Base-by-base conservation (phyloP, 2,329 filamentous ascomycete genomes). In the Phaeosphaeria sp. region DNA sequence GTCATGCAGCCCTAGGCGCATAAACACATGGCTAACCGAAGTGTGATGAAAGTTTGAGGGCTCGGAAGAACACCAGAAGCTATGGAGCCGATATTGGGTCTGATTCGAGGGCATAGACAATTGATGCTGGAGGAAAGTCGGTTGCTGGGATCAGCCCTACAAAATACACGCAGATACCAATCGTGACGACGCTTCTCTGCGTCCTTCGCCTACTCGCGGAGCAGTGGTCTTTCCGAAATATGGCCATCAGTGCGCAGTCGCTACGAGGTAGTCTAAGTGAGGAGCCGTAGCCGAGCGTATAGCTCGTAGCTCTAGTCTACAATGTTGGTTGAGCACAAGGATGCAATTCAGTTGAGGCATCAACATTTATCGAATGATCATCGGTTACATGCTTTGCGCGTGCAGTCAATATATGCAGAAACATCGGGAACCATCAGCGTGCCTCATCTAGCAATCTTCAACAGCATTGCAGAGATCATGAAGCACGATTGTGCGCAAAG, bases 11-110 rank as follows among this genome's bases (percentile, higher is more conserved):
- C 41, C 41, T 49, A 42, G 39, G 43, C 46, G 44, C 36, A 57
- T 27, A 44, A 46, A n/a, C 21, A 50, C 13, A 46, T 54, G 63
- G 62, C 69, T 76, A 61, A 75, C 64, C 46, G 39, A 56, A 20
- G 46, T 36, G 50, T 47, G 46, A 82, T 73, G 93, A 47, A 47
- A 82, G 73, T 94, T 95, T 72, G 81, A 85, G 43, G 92, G 92
- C 0, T 85, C 83, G 1, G 84, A 87, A 51, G 86, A 89, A 33
- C 88, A 92, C 64, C 88, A 87, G 70, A 79, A 80, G 36, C 78
- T 91, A 46, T 97, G 93, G 93, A 84, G 82, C 5, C 86, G 85
- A 67, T 93, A 92, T 71, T 97, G 92, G 92, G 80, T 87, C 50
- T 93, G 72, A 71, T 52, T 53, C 41, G 52, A 49, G 30, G 52